Evolutionary conservation across 352 stramenopile species (phyloP).

Genomic region (Phytophthora tentaculata): DNA sequence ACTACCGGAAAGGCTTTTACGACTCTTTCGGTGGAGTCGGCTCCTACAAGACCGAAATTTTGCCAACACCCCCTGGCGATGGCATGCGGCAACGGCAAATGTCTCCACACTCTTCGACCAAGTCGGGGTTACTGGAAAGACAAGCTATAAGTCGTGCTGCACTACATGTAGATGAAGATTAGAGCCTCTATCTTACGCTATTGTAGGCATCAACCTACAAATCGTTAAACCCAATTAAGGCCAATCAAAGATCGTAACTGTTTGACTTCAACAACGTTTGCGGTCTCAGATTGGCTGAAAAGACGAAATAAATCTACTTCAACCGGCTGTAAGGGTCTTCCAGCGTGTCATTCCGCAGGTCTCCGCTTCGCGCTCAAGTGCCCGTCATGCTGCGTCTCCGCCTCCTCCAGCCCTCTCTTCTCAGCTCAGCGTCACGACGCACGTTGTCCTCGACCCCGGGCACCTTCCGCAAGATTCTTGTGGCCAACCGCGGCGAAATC

Average conservation of each 20-base stretch:
- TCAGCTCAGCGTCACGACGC: slow-evolving; percentile 1
- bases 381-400: slow-evolving; percentile 32
- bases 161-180: background rate
- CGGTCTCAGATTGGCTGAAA: no score
- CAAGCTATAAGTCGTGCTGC: background rate
- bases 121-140: slow-evolving; percentile 10
- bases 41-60: slow-evolving; percentile 53
- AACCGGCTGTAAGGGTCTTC: background rate
- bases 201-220: no score
- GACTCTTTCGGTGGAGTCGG: slow-evolving; percentile 48
- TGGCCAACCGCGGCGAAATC: slow-evolving; percentile 93
- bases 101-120: slow-evolving; percentile 1
- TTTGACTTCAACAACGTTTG: no score
- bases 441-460: slow-evolving; percentile 35
- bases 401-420: slow-evolving; percentile 10
- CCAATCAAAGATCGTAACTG: no score
- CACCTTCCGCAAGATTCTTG: slow-evolving; percentile 90
- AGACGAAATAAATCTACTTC: background rate
- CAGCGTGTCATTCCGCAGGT: slow-evolving; percentile 22
- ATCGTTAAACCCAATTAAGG: no score
- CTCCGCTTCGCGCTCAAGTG: slow-evolving; percentile 1
- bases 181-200: no score
- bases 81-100: slow-evolving; percentile 8
- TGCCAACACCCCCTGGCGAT: slow-evolving; percentile 19
- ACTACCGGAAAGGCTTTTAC: slow-evolving; percentile 46